Base-by-base conservation (phyloP, 2,329 filamentous ascomycete genomes). In the Rhynchosporium graminicola region DNA sequence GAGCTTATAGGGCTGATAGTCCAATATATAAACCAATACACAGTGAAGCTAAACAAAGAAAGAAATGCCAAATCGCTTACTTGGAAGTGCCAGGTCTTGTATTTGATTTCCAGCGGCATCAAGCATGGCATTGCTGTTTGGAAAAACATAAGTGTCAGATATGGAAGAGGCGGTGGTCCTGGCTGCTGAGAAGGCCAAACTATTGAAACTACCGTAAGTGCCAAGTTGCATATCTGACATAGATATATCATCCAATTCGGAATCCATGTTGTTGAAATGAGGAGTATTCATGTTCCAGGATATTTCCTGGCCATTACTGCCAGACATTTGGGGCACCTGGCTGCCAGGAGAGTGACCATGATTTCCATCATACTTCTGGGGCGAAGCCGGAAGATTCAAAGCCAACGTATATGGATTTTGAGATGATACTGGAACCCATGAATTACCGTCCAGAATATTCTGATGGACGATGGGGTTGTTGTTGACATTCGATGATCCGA, bases 181-280 rank as follows among this genome's bases (percentile, higher is more conserved):
- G 29, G 68, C 63, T 10, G 64, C 54, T 15, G 65, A 57, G 9
- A 65, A 61, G 13, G 60, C n/a, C 57, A 60, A 58, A 51, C 58
- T 60, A 36, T 67, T 64, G 57, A 73, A 65, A 62, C 63, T 71
- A n/a, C 63, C 67, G 52, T 65, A 66, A 48, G 62, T 70, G 36
- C 66, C 67, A 61, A 65, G 65, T n/a, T 66, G 63, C 36, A 67
- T 64, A 12, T 69, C 69, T 13, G 67, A 63, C 48, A 65, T 65
- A 26, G 61, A 57, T 26, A 64, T 61, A 43, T 65, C 68, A n/a
- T 67, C 66, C 20, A 67, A 48, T 3, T 67, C 66, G 9, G 64
- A 59, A 15, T 57, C 65, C 38, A 64, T 26, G 57, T 60, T 61
- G 40, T 45, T 47, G 15, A 55, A 57, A 9, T 45, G 50, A 12